phyloP scores from a whole-genome alignment of 2,329 filamentous ascomycete genomes.

The Talaromyces marneffei region DNA sequence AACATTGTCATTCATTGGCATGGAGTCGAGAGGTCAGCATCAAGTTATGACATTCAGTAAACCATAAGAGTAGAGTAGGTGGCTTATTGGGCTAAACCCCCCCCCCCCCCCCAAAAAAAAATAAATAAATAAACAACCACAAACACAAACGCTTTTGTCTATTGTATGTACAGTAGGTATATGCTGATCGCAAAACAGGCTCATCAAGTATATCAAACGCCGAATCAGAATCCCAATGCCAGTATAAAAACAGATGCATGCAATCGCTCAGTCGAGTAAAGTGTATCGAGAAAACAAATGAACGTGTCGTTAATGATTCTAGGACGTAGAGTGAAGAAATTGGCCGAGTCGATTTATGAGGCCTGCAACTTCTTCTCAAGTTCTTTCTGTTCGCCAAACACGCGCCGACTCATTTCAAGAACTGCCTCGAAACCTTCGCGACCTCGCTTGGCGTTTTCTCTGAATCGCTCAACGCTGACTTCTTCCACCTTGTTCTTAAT shows the following conservation, averaged over 20 bases:
- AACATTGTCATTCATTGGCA: background rate
- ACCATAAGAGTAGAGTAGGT: background rate
- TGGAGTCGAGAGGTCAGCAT: background rate
- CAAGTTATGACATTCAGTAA: background rate
- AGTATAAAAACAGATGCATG: slow-evolving; percentile 10
- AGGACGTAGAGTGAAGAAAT: background rate
- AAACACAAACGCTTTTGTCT: slow-evolving; percentile 11
- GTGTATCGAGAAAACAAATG: background rate
- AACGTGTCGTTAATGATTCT: slow-evolving; percentile 16
- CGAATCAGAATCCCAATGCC: slow-evolving; percentile 14
- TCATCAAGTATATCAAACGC: slow-evolving; percentile 13
- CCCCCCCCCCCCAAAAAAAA: too few relatives aligned
- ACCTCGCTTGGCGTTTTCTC: slow-evolving; percentile 84
- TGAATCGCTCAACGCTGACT: slow-evolving; percentile 78
- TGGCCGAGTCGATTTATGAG: background rate
- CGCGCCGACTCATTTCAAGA: slow-evolving; percentile 83
- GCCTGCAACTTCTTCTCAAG: slow-evolving; percentile 42
- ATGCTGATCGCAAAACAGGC: slow-evolving; percentile 7
- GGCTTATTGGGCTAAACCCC: background rate
- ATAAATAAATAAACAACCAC: too few relatives aligned
- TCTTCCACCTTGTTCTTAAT: slow-evolving; percentile 97
- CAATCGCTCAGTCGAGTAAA: slow-evolving; percentile 16
- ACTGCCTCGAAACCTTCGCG: slow-evolving; percentile 94
- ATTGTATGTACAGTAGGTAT: slow-evolving; percentile 10
- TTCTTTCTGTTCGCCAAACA: slow-evolving; percentile 84